These are phyloP conservation scores for Rhizophagus sp. DNA, from an alignment of 192 early-diverging fungal species.

Conservation along the genomic window DNA sequence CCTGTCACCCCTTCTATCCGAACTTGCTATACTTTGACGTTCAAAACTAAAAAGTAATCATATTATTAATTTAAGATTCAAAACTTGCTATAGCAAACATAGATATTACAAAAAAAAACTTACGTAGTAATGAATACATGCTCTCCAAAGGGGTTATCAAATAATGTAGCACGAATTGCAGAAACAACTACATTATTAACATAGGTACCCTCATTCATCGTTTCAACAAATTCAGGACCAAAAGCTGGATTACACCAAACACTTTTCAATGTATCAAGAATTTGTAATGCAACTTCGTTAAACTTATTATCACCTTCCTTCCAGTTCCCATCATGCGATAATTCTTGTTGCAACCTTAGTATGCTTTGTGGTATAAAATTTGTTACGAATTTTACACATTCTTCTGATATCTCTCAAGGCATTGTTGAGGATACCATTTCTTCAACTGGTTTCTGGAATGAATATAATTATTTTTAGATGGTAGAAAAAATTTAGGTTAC, in stretches of 20 bases:
- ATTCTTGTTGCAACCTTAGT: background rate
- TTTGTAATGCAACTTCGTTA: background rate
- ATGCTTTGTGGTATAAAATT: background rate
- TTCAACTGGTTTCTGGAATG: background rate
- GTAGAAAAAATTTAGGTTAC: too few species aligned
- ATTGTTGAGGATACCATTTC: background rate
- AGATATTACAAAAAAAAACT: too few species aligned
- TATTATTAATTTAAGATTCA: too few species aligned
- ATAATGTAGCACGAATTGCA: conserved; percentile 3
- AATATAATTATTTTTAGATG: background rate
- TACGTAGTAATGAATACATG: too few species aligned
- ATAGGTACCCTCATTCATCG: conserved; percentile 5
- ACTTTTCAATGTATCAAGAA: conserved; percentile 1
- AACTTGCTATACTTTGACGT: conserved; percentile 19
- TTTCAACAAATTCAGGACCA: background rate
- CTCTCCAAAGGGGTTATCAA: too few species aligned
- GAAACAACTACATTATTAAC: conserved; percentile 3
- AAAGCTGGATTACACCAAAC: conserved; percentile 14
- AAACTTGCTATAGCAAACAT: too few species aligned
- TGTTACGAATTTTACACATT: conserved; percentile 8
- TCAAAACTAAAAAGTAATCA: conserved; percentile 2
- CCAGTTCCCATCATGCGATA: background rate
- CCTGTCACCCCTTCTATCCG: background rate
- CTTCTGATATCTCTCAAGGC: background rate
- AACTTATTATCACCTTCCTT: background rate